phyloP scores from a whole-genome alignment of 1,284 basidiomycete species.

The Cryptococcus hybrid region DNA sequence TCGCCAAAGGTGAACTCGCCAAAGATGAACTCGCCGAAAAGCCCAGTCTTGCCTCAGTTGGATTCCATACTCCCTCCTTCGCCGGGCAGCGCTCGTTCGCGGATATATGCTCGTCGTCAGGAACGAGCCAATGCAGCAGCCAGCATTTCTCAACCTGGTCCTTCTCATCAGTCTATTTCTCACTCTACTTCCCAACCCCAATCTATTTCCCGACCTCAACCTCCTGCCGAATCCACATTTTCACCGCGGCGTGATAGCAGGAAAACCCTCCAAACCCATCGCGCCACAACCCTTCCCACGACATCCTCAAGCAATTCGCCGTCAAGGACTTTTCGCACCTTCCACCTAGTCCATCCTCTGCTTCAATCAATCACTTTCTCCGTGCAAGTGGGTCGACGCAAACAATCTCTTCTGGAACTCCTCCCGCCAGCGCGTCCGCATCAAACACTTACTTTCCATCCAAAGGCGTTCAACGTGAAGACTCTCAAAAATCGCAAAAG shows the following conservation, averaged over 20 bases:
- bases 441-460: constrained; percentile 49
- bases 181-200: not conserved
- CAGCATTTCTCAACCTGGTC: not conserved
- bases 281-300: constrained; percentile 31
- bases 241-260: constrained; percentile 16
- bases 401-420: constrained; percentile 36
- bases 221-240: constrained; percentile 33
- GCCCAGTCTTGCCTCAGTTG: not conserved
- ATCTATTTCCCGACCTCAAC: constrained; percentile 21
- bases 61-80: constrained; percentile 9
- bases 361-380: constrained; percentile 78
- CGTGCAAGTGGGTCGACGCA: constrained; percentile 55
- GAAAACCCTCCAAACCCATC: constrained; percentile 33
- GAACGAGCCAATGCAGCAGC: constrained; percentile 18
- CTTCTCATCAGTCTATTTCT: constrained; percentile 6
- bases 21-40: constrained; percentile 5
- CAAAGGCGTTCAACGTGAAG: constrained; percentile 46
- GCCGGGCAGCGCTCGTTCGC: constrained; percentile 38
- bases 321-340: constrained; percentile 76
- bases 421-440: constrained; percentile 19
- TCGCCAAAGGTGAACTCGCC: constrained; percentile 1
- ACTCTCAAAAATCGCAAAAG: constrained; percentile 13
- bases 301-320: constrained; percentile 53
- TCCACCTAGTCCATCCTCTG: constrained; percentile 78
- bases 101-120: constrained; percentile 40